phyloP scores from a whole-genome alignment of 257 asterid genomes.

The Solanum sitiens region DNA sequence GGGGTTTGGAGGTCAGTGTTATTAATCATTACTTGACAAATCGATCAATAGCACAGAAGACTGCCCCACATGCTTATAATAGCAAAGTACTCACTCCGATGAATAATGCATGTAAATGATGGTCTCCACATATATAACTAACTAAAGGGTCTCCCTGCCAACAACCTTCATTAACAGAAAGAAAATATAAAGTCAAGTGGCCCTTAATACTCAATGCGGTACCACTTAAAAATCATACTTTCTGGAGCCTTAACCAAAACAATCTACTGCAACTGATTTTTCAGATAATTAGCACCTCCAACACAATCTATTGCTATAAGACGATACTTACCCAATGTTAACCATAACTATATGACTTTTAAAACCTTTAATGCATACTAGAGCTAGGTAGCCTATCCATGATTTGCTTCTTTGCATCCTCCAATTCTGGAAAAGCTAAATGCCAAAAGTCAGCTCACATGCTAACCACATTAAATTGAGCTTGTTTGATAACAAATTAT shows the following conservation, averaged over 20 bases:
- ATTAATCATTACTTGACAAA: neutral
- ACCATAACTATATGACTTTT: neutral
- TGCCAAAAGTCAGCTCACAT: neutral
- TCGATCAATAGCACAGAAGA: neutral
- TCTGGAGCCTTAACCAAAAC: neutral
- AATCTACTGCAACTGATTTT: neutral
- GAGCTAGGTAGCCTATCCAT: neutral
- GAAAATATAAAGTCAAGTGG: neutral
- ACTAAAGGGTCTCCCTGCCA: neutral
- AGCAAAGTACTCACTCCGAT: neutral
- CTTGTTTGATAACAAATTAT: neutral
- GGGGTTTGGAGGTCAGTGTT: neutral
- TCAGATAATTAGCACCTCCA: neutral
- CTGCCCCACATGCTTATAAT: neutral
- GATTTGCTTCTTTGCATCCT: neutral
- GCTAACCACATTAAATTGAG: neutral
- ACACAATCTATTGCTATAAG: neutral
- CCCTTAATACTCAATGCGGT: neutral
- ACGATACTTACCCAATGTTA: neutral
- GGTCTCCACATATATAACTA: neutral
- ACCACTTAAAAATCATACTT: neutral
- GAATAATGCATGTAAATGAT: neutral
- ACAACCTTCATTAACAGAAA: neutral
- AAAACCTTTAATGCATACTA: neutral
- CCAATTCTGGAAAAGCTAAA: neutral